Evolutionary conservation across 2,329 filamentous ascomycete species (phyloP).

Genomic region (Fusarium poae): DNA sequence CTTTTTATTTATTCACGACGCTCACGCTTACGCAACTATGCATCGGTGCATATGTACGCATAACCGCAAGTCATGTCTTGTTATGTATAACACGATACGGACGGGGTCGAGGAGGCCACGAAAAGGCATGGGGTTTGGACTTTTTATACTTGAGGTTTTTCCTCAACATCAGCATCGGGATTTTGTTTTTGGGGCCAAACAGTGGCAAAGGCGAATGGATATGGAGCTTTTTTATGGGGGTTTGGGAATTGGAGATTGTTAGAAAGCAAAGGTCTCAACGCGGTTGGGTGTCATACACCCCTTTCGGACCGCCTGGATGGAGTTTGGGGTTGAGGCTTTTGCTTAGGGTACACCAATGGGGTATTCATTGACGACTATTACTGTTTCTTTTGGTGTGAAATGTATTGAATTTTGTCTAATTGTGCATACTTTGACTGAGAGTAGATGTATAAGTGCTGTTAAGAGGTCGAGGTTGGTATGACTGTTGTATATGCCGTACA

Average conservation of each 20-base stretch:
- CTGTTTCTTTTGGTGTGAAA: neutral
- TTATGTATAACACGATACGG: constrained; percentile 22
- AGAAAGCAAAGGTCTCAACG: constrained; percentile 41
- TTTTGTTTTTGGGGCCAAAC: constrained; percentile 2
- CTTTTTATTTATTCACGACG: constrained; percentile 38
- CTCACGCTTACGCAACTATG: constrained; percentile 42
- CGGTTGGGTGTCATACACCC: constrained; percentile 27
- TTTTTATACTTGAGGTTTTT: constrained; percentile 4
- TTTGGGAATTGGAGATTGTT: constrained; percentile 20
- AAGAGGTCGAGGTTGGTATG: neutral
- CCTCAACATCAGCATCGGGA: neutral
- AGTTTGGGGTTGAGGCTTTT: constrained; percentile 39
- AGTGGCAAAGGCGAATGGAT: constrained; percentile 22
- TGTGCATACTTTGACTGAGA: neutral
- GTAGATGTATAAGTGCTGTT: neutral
- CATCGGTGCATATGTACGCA: constrained; percentile 22
- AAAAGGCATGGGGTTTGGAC: constrained; percentile 15
- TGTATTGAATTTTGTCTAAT: neutral
- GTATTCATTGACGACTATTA: constrained; percentile 27
- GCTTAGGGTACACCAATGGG: constrained; percentile 33
- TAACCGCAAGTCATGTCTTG: constrained; percentile 28
- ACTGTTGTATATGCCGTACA: no score
- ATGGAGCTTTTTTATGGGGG: constrained; percentile 2
- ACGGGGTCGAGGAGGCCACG: constrained; percentile 5
- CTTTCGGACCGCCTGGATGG: constrained; percentile 29